phyloP scores from a whole-genome alignment of 768 basidiomycete genomes.

The Mycena sanguinolenta region DNA sequence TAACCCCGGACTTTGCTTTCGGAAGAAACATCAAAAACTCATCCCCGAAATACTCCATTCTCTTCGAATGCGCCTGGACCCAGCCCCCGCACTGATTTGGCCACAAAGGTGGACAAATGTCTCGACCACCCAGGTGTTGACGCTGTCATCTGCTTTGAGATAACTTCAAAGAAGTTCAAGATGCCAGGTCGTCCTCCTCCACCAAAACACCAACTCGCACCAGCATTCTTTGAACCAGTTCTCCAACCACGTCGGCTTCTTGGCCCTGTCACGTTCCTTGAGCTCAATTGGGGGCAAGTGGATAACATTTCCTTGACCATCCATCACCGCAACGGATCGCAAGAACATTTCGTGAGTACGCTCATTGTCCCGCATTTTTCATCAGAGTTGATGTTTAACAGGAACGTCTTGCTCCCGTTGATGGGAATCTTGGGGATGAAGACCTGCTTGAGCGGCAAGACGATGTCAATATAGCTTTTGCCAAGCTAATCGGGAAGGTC shows the following conservation, averaged over 20 bases:
- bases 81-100: background rate
- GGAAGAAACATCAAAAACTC: background rate
- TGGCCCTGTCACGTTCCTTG: background rate
- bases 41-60: conserved; percentile 6
- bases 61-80: conserved; percentile 11
- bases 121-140: background rate
- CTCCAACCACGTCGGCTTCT: background rate
- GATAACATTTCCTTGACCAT: conserved; percentile 4
- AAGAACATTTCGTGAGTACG: background rate
- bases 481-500: background rate
- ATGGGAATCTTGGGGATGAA: conserved; percentile 1
- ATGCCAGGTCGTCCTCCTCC: conserved; percentile 3
- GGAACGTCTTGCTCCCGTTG: background rate
- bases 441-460: background rate
- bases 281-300: conserved; percentile 1
- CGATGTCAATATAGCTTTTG: background rate
- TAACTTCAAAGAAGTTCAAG: background rate
- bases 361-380: background rate
- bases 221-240: background rate
- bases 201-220: background rate
- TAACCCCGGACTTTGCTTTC: conserved; percentile 12
- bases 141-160: conserved; percentile 10
- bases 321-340: conserved; percentile 7
- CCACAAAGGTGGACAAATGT: background rate
- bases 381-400: conserved; percentile 5